Base-by-base conservation (phyloP, 495 filamentous ascomycete genomes). In the Tuber microsphaerosporum region DNA sequence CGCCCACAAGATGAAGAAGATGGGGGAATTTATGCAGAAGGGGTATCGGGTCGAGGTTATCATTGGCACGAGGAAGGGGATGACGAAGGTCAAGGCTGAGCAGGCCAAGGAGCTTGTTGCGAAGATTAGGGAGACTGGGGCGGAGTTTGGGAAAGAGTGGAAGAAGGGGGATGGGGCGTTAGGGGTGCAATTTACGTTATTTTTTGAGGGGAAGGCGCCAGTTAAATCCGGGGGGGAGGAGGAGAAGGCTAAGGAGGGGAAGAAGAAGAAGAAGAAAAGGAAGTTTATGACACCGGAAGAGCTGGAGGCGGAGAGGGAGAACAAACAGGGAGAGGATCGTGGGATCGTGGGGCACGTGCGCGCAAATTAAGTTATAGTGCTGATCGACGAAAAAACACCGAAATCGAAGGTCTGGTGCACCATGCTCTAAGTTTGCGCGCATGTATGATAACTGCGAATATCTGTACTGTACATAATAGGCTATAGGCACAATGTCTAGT, bases 21-120 rank as follows among this genome's bases (percentile, higher is more conserved):
- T 90, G 76, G 79, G 81, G 69, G 85, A 78, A 71, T 90, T 90
- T 71, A 68, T 91, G 75, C 84, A 85, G 43, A 88, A 89, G 72
- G 88, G 88, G 34, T 83, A 84, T 42, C 87, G 83, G 79, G 88
- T 91, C 69, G 88, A 90, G 78, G 78, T 91, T 17, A 68, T 87
- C 45, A 75, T 90, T 75, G 87, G 87, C 4, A 88, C 88, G 68
- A 95, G 89, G 51, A 91, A 93, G 86, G 97, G 97, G 80, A 93
- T 91, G 85, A 91, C 93, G n/a, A 94, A 92, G 85, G 90, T 93
- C 85, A 94, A 94, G 86, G 91, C 94, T 74, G 91, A 91, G 78
- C 94, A 88, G 82, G 93, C 94, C 77, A 89, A 90, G 42, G 81
- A 70, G 26, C 39, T 82, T 42, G 51, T 80, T 22, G 43, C 69